A percentile compares a stretch with the other conserved stretches of the same genome.
These are phyloP conservation scores for Colletotrichum melonis DNA, from an alignment of 2,329 filamentous ascomycete genomes.

Conservation along the genomic window DNA sequence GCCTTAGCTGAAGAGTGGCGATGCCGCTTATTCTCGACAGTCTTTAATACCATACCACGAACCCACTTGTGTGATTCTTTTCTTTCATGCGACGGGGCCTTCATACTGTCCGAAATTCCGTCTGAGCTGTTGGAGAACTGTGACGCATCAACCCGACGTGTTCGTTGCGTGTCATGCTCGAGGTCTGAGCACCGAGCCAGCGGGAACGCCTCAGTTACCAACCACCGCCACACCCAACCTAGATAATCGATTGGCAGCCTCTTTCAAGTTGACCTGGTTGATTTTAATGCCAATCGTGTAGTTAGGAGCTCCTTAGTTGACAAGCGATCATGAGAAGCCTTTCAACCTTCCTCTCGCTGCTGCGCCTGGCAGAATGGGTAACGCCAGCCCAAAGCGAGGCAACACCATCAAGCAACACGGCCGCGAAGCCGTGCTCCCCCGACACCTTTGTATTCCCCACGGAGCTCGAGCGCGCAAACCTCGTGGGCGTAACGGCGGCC, in stretches of 20 bases:
- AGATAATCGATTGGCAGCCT: neutral
- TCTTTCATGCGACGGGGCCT: neutral
- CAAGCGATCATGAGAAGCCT: conserved; percentile 15
- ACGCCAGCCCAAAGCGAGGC: neutral
- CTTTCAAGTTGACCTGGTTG: neutral
- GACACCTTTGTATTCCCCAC: conserved; percentile 3
- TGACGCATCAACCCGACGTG: conserved; percentile 9
- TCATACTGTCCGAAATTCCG: neutral
- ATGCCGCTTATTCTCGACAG: neutral
- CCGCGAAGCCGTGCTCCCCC: neutral
- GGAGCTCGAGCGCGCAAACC: conserved; percentile 15
- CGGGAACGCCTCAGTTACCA: neutral
- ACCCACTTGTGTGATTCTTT: neutral
- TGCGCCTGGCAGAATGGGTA: neutral
- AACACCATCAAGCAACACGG: neutral
- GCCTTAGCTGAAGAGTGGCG: neutral
- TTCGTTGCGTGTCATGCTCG: neutral
- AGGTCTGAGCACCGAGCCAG: conserved; percentile 5
- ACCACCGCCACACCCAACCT: neutral
- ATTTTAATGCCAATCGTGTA: neutral
- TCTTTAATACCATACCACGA: neutral
- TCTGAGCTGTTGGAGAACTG: neutral
- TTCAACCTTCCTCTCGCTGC: neutral
- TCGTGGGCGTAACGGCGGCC: conserved; percentile 11
- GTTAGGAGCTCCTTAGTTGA: too few relatives aligned